Percentiles rank a stretch among this genome's conserved stretches.
These are phyloP conservation scores for Forsythia suspensa DNA, from an alignment of 257 asterid genomes.

Conservation along the genomic window DNA sequence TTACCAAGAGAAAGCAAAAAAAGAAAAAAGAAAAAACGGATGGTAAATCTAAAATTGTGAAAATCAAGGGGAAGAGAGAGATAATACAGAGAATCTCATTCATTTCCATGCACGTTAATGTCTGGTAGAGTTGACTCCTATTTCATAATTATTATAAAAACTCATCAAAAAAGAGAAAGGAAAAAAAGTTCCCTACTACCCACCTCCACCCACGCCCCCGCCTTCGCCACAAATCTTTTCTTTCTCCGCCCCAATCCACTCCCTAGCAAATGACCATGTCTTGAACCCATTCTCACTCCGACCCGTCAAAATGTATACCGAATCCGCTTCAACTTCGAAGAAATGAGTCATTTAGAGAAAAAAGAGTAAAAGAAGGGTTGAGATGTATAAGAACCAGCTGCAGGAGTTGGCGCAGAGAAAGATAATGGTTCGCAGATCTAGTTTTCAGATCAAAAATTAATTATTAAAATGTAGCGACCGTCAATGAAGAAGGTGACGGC, in stretches of 20 bases:
- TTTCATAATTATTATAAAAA: background rate
- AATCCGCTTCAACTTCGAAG: background rate
- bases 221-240: background rate
- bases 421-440: too few species aligned
- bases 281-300: background rate
- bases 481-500: too few species aligned
- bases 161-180: background rate
- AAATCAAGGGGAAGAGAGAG: slow-evolving; percentile 13
- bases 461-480: too few species aligned
- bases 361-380: background rate
- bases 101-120: slow-evolving; percentile 17
- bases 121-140: slow-evolving; percentile 20
- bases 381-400: background rate
- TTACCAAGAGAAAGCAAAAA: too few species aligned
- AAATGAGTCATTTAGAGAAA: background rate
- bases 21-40: too few species aligned
- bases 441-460: too few species aligned
- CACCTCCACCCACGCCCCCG: background rate
- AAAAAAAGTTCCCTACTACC: background rate
- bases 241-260: background rate
- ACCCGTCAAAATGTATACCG: background rate
- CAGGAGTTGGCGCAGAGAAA: background rate
- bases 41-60: slow-evolving; percentile 10
- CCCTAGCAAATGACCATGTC: background rate
- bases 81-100: slow-evolving; percentile 29